These are phyloP conservation scores for Typha latifolia DNA, from an alignment of 176 grass and related monocot species.

Conservation along the genomic window DNA sequence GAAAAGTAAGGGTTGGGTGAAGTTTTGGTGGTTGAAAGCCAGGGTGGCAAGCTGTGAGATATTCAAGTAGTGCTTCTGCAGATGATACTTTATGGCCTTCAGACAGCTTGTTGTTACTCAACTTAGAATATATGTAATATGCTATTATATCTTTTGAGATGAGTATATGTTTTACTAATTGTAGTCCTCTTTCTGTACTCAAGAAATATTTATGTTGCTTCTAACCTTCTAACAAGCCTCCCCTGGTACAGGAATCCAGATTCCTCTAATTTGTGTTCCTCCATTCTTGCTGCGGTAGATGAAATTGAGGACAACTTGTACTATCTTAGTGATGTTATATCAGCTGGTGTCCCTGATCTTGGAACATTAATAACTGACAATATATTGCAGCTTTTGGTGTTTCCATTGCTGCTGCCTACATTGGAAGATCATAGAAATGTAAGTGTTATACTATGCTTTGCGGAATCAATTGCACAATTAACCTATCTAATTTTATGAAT, in stretches of 20 bases:
- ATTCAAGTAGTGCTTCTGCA: too few relatives aligned
- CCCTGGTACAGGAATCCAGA: slow-evolving; percentile 37
- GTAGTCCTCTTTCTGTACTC: not conserved
- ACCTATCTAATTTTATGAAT: not conserved
- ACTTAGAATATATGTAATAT: too few relatives aligned
- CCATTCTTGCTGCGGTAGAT: slow-evolving; percentile 56
- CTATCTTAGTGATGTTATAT: slow-evolving; percentile 99
- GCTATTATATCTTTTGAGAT: too few relatives aligned
- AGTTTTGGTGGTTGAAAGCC: too few relatives aligned
- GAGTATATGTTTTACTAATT: too few relatives aligned
- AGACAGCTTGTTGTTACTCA: too few relatives aligned
- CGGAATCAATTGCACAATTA: slow-evolving; percentile 4
- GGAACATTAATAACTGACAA: slow-evolving; percentile 86
- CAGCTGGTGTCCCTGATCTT: slow-evolving; percentile 92
- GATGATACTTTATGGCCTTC: too few relatives aligned
- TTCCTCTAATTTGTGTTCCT: slow-evolving; percentile 31
- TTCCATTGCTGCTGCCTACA: slow-evolving; percentile 78
- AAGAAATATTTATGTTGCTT: too few relatives aligned
- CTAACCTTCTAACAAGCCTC: not conserved
- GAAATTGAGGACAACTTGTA: slow-evolving; percentile 98
- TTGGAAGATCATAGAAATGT: slow-evolving; percentile 49
- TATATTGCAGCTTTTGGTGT: slow-evolving; percentile 78
- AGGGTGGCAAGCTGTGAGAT: too few relatives aligned
- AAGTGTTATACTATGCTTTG: slow-evolving; percentile 26
- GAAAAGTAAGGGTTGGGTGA: too few relatives aligned